phyloP scores from a whole-genome alignment of 2,329 filamentous ascomycete genomes.

The Cladosporium austrohemisphaericum region DNA sequence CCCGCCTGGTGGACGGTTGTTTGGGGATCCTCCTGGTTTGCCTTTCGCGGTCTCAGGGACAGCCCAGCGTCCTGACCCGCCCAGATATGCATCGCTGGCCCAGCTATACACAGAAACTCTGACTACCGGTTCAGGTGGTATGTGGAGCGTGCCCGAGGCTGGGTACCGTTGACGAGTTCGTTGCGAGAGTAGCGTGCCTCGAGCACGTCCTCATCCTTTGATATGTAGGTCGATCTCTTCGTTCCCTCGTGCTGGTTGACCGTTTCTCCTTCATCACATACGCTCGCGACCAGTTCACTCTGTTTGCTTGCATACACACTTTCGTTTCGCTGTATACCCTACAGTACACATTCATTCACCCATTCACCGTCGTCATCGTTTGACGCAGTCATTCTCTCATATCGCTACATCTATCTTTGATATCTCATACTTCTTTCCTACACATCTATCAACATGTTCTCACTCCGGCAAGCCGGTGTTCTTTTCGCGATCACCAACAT shows the following conservation, averaged over 20 bases:
- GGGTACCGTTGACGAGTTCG: slow-evolving; percentile 13
- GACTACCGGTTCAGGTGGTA: slow-evolving; percentile 6
- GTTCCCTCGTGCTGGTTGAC: background rate
- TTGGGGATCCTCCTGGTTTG: slow-evolving; percentile 1
- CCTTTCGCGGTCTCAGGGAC: slow-evolving; percentile 9
- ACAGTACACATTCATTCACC: slow-evolving; percentile 13
- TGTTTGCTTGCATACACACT: slow-evolving; percentile 11
- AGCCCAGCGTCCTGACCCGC: background rate
- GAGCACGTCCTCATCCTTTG: slow-evolving; percentile 5
- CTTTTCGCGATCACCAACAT: slow-evolving; percentile 8
- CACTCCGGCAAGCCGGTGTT: slow-evolving; percentile 13
- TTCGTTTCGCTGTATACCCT: slow-evolving; percentile 1
- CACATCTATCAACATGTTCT: background rate
- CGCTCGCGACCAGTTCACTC: slow-evolving; percentile 13
- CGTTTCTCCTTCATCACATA: slow-evolving; percentile 9
- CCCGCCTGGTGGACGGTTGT: slow-evolving; percentile 1
- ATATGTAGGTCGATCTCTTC: slow-evolving; percentile 13
- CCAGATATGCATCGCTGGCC: background rate
- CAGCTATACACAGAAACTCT: background rate
- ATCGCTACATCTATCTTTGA: slow-evolving; percentile 1
- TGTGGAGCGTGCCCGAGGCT: slow-evolving; percentile 9
- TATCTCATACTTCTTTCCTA: background rate
- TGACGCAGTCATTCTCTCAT: background rate
- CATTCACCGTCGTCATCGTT: background rate
- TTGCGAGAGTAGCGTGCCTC: background rate